phyloP scores from a whole-genome alignment of 2,329 filamentous ascomycete species.

The Cladobotryum mycophilum region DNA sequence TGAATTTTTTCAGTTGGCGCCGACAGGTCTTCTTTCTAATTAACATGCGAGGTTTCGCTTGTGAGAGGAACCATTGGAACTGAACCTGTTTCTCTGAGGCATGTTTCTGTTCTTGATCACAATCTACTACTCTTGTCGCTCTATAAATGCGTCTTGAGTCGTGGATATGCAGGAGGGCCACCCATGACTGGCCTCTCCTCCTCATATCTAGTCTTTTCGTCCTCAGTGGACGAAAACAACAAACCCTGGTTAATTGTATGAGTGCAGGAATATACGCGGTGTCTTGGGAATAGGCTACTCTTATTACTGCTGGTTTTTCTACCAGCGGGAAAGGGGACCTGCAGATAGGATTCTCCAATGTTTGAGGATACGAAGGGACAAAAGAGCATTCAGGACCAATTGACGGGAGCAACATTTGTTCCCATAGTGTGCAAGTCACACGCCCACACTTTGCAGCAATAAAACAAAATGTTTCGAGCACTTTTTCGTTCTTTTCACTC shows the following conservation, averaged over 20 bases:
- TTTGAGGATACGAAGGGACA: not conserved
- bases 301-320: not conserved
- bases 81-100: not conserved
- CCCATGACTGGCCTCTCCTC: not conserved
- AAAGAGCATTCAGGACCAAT: not conserved
- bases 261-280: constrained; percentile 4
- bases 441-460: constrained; percentile 8
- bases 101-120: not conserved
- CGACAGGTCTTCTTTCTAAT: not conserved
- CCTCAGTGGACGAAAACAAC: not conserved
- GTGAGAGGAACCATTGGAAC: not conserved
- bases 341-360: constrained; percentile 1
- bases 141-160: not conserved
- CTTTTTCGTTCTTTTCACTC: not conserved
- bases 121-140: not conserved
- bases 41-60: not conserved
- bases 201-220: not conserved
- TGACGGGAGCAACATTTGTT: constrained; percentile 4
- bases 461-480: constrained; percentile 8
- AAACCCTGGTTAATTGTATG: constrained; percentile 1
- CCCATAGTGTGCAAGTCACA: constrained; percentile 6
- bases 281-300: constrained; percentile 1
- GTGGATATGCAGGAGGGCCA: not conserved
- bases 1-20: constrained; percentile 1
- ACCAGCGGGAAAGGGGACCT: not conserved